These are phyloP conservation scores for Epipyxis sp. DNA, from an alignment of 108 stramenopile species.

Conservation along the genomic window DNA sequence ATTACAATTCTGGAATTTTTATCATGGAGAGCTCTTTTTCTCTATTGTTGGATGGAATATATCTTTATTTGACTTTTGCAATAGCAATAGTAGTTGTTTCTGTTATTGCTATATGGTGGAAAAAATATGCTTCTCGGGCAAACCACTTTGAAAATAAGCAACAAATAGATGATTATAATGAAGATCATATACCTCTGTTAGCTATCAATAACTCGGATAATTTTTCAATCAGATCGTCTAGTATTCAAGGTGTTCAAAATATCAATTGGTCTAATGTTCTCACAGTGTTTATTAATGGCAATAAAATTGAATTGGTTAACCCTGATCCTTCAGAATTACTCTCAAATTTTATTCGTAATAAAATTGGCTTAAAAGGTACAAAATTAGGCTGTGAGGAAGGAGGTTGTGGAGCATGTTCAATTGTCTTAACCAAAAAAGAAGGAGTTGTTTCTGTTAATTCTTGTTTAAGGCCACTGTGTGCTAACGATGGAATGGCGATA, in stretches of 20 bases:
- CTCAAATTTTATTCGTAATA: not conserved
- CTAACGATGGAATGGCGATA: slow-evolving; percentile 28
- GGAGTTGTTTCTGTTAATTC: slow-evolving; percentile 33
- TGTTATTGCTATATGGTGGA: too few species aligned
- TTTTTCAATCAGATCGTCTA: too few species aligned
- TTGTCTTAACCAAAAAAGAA: slow-evolving; percentile 1
- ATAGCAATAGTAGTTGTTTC: too few species aligned
- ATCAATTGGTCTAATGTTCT: slow-evolving; percentile 18
- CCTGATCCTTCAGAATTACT: slow-evolving; percentile 26
- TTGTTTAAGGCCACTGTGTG: slow-evolving; percentile 34
- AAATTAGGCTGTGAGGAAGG: slow-evolving; percentile 47
- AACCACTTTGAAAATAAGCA: too few species aligned
- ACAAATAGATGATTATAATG: too few species aligned
- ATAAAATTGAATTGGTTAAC: slow-evolving; percentile 9
- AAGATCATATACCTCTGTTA: too few species aligned
- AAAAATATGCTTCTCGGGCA: too few species aligned
- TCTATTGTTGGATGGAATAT: too few species aligned
- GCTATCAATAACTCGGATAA: too few species aligned
- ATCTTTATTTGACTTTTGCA: too few species aligned
- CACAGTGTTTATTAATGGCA: not conserved
- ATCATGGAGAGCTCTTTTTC: too few species aligned
- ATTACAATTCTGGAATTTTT: too few species aligned
- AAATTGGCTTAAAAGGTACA: slow-evolving; percentile 15
- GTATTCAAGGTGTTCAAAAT: not conserved
- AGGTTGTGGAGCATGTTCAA: slow-evolving; percentile 48